These are phyloP conservation scores for Batrachochytrium dendrobatidis DNA, from an alignment of 371 early-diverging fungal genomes.

Conservation along the genomic window DNA sequence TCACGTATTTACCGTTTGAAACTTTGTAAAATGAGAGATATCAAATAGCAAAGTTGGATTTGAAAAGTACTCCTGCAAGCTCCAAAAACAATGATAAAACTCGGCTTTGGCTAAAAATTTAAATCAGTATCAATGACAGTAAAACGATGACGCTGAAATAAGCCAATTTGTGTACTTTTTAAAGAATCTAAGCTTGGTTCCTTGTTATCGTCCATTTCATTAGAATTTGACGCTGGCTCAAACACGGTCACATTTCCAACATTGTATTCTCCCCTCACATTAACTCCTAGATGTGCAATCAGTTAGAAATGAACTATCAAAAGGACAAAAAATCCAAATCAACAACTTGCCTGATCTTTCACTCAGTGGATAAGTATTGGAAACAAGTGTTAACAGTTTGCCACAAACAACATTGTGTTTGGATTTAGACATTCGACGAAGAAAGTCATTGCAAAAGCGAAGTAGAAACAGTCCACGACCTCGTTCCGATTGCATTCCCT, in stretches of 20 bases:
- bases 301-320: not conserved
- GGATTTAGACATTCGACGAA: conserved; percentile 70
- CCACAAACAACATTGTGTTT: conserved; percentile 74
- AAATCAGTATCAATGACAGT: too few species aligned
- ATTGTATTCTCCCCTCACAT: conserved; percentile 75
- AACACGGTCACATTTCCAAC: conserved; percentile 51
- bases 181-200: conserved; percentile 8
- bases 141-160: too few species aligned
- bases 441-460: conserved; percentile 73
- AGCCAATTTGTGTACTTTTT: not conserved
- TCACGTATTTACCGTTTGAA: conserved; percentile 11
- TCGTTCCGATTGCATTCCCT: conserved; percentile 61
- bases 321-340: not conserved
- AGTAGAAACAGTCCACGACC: conserved; percentile 78
- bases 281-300: conserved; percentile 49
- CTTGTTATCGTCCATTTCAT: conserved; percentile 26
- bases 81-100: conserved; percentile 43
- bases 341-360: conserved; percentile 55
- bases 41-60: conserved; percentile 27
- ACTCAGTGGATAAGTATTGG: conserved; percentile 67
- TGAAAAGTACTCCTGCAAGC: conserved; percentile 41
- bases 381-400: conserved; percentile 71
- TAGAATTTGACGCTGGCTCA: conserved; percentile 27
- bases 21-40: conserved; percentile 4
- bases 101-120: too few species aligned